Evolutionary conservation across 1,284 basidiomycete species (phyloP).

Genomic region (Lignosus rhinocerotis): DNA sequence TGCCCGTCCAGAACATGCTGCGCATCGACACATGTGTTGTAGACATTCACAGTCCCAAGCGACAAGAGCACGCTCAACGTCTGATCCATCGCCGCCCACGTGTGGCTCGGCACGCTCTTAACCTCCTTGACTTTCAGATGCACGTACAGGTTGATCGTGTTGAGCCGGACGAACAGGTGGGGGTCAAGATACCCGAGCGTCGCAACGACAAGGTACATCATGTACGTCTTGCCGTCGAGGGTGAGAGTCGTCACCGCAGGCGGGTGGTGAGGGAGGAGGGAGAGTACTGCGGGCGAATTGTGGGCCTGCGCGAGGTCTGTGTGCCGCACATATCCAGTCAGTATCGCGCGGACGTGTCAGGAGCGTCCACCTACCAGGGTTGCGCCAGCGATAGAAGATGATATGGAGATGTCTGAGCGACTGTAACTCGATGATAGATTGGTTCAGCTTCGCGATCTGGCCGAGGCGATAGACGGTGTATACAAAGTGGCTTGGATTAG

Average conservation of each 20-base stretch:
- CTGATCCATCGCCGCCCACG: slow-evolving; percentile 19
- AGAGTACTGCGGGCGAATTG: slow-evolving; percentile 10
- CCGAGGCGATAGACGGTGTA: slow-evolving; percentile 20
- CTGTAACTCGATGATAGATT: slow-evolving; percentile 8
- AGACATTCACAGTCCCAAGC: slow-evolving; percentile 13
- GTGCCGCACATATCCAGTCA: neutral
- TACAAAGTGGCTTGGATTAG: slow-evolving; percentile 12
- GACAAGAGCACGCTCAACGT: slow-evolving; percentile 20
- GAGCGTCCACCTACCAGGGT: slow-evolving; percentile 4
- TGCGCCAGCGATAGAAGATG: slow-evolving; percentile 20
- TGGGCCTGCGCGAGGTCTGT: slow-evolving; percentile 10
- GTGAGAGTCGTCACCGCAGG: slow-evolving; percentile 16
- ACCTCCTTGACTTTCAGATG: slow-evolving; percentile 12
- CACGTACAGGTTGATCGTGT: slow-evolving; percentile 13
- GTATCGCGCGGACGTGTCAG: neutral
- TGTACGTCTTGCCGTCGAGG: slow-evolving; percentile 16
- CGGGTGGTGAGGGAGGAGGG: slow-evolving; percentile 9
- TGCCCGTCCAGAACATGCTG: slow-evolving; percentile 10
- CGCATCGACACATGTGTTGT: slow-evolving; percentile 11
- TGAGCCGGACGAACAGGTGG: slow-evolving; percentile 12
- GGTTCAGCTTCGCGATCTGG: slow-evolving; percentile 18
- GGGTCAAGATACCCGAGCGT: slow-evolving; percentile 16
- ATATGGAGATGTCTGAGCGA: slow-evolving; percentile 17
- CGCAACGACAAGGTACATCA: slow-evolving; percentile 8
- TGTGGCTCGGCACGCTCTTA: neutral